These are phyloP conservation scores for Polymyxa betae DNA, from an alignment of 208 protist species.

Conservation along the genomic window DNA sequence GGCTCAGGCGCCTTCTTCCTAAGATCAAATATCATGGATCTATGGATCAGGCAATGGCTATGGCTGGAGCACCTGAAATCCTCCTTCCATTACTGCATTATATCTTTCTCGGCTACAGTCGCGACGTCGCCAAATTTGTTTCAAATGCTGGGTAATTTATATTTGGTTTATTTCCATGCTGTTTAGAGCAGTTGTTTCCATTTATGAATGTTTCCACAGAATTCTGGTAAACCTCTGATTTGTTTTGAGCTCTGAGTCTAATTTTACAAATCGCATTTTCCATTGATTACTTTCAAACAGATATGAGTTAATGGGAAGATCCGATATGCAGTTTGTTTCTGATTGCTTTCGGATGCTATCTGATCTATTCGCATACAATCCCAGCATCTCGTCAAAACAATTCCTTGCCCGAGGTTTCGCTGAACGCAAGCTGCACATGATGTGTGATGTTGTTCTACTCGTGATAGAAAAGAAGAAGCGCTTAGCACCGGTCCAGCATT, in stretches of 20 bases:
- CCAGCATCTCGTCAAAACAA: background rate
- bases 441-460: background rate
- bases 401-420: background rate
- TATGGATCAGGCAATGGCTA: background rate
- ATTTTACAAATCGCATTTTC: too few relatives aligned
- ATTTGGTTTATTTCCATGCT: too few relatives aligned
- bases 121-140: background rate
- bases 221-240: too few relatives aligned
- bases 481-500: background rate
- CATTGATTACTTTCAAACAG: too few relatives aligned
- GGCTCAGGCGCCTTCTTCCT: background rate
- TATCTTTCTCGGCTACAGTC: background rate
- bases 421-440: slow-evolving; percentile 1
- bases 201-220: too few relatives aligned
- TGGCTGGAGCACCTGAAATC: background rate
- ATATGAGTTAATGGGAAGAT: background rate
- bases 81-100: background rate
- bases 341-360: background rate
- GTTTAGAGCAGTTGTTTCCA: too few relatives aligned
- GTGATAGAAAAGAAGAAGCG: slow-evolving; percentile 12
- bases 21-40: background rate
- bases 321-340: background rate
- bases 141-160: too few relatives aligned
- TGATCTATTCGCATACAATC: background rate
- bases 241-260: too few relatives aligned